Percentiles rank a stretch among this genome's conserved stretches.
Conservation (phyloP, 1,139 yeast species). For the Pneumocystis sp. region DNA sequence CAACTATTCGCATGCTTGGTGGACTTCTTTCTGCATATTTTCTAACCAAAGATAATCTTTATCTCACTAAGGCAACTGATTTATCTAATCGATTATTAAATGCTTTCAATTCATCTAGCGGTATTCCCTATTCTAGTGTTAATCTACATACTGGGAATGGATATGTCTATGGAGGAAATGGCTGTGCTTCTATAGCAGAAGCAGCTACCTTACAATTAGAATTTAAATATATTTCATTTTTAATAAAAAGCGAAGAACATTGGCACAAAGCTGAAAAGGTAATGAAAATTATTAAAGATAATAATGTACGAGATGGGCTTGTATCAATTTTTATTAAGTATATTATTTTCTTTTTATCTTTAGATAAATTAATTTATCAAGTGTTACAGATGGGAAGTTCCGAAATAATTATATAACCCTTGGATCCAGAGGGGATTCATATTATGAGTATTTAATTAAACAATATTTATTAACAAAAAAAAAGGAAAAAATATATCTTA, state of each 20-base stretch:
- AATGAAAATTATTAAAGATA: constrained; percentile 44
- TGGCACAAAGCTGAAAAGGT: constrained; percentile 69
- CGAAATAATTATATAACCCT: constrained; percentile 54
- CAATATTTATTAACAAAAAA: constrained; percentile 64
- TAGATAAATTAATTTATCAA: constrained; percentile 46
- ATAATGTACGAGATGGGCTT: constrained; percentile 53
- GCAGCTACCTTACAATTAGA: constrained; percentile 80
- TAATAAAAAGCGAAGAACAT: constrained; percentile 64
- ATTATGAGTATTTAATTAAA: constrained; percentile 77
- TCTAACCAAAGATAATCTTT: constrained; percentile 52
- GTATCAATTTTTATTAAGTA: constrained; percentile 26
- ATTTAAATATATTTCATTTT: constrained; percentile 62
- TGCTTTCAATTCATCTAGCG: constrained; percentile 18
- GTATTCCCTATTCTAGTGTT: constrained; percentile 19
- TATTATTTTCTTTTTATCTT: constrained; percentile 61
- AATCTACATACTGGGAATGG: constrained; percentile 41
- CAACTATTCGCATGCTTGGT: constrained; percentile 87
- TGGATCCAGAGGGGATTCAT: constrained; percentile 90
- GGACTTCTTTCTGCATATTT: constrained; percentile 76
- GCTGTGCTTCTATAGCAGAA: constrained; percentile 77
- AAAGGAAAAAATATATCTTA: constrained; percentile 45
- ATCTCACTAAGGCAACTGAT: constrained; percentile 63
- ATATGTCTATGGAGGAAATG: constrained; percentile 44
- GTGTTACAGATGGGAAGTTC: constrained; percentile 56
- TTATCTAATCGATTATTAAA: constrained; percentile 36